phyloP scores from a whole-genome alignment of 2,329 filamentous ascomycete genomes.

The Hypocreales sp. region DNA sequence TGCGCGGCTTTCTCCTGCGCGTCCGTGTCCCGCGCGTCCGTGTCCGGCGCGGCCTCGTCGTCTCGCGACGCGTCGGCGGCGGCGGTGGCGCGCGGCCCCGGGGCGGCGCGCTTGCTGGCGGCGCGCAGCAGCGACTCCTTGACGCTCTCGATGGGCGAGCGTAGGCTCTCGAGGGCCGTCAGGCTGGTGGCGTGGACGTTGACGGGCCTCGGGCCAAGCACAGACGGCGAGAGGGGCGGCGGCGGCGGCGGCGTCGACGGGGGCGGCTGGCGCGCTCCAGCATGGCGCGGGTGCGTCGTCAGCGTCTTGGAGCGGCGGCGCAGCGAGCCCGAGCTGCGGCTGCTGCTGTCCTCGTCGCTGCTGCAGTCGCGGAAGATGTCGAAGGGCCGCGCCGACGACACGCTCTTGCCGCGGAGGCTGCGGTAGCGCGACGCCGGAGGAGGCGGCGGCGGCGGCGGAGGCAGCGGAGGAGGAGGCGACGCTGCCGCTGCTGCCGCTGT shows the following conservation, averaged over 20 bases:
- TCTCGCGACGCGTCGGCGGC: neutral
- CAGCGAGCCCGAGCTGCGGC: constrained; percentile 1
- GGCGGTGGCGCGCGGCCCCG: neutral
- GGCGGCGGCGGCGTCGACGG: neutral
- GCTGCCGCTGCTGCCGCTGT: too few species aligned
- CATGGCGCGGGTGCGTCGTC: constrained; percentile 6
- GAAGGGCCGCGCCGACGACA: constrained; percentile 14
- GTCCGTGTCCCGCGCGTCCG: neutral
- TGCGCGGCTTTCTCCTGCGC: neutral
- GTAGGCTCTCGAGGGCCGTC: constrained; percentile 2
- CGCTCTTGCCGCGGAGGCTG: constrained; percentile 18
- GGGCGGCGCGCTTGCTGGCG: neutral
- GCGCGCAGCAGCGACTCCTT: neutral
- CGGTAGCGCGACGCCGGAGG: constrained; percentile 15
- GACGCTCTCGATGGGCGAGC: constrained; percentile 2
- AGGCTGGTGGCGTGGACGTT: constrained; percentile 10
- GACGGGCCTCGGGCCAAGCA: constrained; percentile 13
- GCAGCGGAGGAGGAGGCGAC: too few species aligned
- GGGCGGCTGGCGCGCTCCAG: constrained; percentile 4
- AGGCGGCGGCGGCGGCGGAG: constrained; percentile 6
- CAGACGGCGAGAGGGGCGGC: constrained; percentile 10
- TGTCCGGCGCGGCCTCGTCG: neutral
- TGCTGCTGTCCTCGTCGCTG: neutral
- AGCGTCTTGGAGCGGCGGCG: constrained; percentile 13
- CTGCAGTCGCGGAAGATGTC: constrained; percentile 12